phyloP scores from a whole-genome alignment of 176 grass and related monocot species.

The Avena sativa region DNA sequence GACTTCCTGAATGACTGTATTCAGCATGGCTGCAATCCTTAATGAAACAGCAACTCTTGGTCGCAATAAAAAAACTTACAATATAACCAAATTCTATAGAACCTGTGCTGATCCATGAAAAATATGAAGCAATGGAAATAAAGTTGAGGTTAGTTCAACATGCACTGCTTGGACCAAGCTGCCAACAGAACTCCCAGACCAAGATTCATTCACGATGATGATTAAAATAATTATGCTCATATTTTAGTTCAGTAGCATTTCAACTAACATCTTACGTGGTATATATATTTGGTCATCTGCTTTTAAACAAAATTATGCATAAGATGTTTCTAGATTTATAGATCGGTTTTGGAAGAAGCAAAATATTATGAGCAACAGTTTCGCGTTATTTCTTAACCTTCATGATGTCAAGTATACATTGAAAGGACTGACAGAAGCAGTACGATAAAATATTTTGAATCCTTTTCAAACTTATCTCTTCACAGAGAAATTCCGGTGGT shows the following conservation, averaged over 20 bases:
- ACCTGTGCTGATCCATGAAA: constrained; percentile 36
- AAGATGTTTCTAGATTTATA: neutral
- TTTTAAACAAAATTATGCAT: neutral
- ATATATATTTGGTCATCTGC: neutral
- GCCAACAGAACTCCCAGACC: neutral
- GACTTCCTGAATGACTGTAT: neutral
- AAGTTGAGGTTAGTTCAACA: constrained; percentile 34
- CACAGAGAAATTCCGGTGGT: neutral
- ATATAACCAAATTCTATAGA: neutral
- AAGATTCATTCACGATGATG: neutral
- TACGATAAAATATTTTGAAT: neutral
- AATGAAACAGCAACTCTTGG: neutral
- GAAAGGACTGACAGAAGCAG: neutral
- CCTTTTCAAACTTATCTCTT: neutral
- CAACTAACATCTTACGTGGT: too few relatives aligned
- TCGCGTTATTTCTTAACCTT: neutral
- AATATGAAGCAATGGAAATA: constrained; percentile 13
- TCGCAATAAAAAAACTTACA: neutral
- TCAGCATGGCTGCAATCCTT: neutral
- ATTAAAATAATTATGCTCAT: too few relatives aligned
- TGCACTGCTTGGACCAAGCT: neutral
- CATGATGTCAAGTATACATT: neutral
- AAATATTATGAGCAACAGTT: neutral
- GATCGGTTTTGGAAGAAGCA: neutral
- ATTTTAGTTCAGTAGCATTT: too few relatives aligned